Conservation (phyloP, 2,329 filamentous ascomycete species). For the Exophiala spinifera region DNA sequence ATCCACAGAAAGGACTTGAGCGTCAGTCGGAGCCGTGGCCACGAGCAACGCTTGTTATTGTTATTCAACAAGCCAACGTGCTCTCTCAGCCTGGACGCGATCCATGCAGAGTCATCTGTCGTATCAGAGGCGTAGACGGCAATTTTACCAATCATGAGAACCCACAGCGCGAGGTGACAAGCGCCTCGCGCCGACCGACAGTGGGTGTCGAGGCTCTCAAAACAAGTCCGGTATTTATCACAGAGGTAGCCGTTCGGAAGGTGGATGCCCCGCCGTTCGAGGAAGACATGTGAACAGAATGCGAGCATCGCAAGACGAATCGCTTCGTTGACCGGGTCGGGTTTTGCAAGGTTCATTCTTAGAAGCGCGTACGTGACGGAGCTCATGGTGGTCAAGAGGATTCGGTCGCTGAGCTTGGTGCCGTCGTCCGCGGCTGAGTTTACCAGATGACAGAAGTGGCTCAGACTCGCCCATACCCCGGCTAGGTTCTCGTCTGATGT, state of each 20-base stretch:
- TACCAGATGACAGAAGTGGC: conserved; percentile 30
- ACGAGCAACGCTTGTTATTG: not conserved
- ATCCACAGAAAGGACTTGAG: conserved; percentile 35
- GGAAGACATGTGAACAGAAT: conserved; percentile 39
- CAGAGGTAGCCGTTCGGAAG: conserved; percentile 24
- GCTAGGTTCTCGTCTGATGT: conserved; percentile 11
- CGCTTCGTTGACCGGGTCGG: conserved; percentile 34
- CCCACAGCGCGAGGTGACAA: conserved; percentile 20
- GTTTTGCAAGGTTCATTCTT: conserved; percentile 33
- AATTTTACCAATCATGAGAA: conserved; percentile 24
- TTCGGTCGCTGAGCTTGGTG: conserved; percentile 26
- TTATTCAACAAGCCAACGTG: conserved; percentile 6
- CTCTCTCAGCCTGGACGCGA: conserved; percentile 1
- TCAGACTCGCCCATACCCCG: conserved; percentile 29
- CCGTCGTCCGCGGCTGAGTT: conserved; percentile 28
- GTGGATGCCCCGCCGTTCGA: conserved; percentile 35
- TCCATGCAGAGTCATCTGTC: conserved; percentile 10
- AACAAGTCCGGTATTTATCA: conserved; percentile 15
- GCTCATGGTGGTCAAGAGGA: conserved; percentile 36
- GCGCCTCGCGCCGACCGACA: not conserved
- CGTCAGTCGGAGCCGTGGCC: conserved; percentile 24
- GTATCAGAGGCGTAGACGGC: conserved; percentile 8
- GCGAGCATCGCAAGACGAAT: conserved; percentile 42
- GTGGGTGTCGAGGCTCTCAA: conserved; percentile 8
- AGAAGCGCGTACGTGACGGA: conserved; percentile 44